phyloP scores from a whole-genome alignment of 129 eudicot genomes.

The Tagetes patula region DNA sequence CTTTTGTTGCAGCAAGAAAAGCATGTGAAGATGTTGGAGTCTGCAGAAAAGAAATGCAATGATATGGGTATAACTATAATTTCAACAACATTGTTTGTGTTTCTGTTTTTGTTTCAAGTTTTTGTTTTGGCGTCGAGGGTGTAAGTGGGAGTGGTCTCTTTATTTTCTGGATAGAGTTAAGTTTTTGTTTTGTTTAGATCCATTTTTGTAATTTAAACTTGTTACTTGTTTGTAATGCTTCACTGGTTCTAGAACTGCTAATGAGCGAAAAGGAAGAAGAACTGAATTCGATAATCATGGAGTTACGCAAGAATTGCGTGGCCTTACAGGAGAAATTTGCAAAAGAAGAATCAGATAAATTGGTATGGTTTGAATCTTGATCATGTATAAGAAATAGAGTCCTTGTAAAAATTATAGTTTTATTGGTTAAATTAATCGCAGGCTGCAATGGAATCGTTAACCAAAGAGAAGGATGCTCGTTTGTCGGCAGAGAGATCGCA shows the following conservation, averaged over 20 bases:
- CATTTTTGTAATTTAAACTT: neutral
- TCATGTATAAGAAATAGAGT: neutral
- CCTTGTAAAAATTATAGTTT: neutral
- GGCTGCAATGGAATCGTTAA: slow-evolving; percentile 73
- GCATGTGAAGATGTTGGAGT: slow-evolving; percentile 50
- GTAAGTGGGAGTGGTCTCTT: too few species aligned
- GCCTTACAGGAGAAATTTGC: slow-evolving; percentile 60
- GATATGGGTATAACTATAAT: slow-evolving; percentile 67
- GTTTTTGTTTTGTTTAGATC: neutral
- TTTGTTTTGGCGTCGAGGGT: too few species aligned
- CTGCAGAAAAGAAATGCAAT: slow-evolving; percentile 64
- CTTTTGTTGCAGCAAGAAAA: slow-evolving; percentile 58
- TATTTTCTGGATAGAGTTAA: too few species aligned
- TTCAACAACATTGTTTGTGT: neutral
- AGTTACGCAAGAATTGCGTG: slow-evolving; percentile 57
- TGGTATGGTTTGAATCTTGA: slow-evolving; percentile 44
- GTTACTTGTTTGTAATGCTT: neutral
- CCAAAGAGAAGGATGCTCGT: slow-evolving; percentile 74
- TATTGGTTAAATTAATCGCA: slow-evolving; percentile 27
- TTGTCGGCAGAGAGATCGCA: slow-evolving; percentile 64
- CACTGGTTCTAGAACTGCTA: slow-evolving; percentile 45
- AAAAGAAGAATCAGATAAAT: slow-evolving; percentile 71
- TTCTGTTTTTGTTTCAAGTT: neutral
- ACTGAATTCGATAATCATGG: slow-evolving; percentile 71
- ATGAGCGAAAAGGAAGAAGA: slow-evolving; percentile 84